Base-by-base conservation (phyloP, 176 grass and related monocot genomes). In the Alopecurus myosuroides region DNA sequence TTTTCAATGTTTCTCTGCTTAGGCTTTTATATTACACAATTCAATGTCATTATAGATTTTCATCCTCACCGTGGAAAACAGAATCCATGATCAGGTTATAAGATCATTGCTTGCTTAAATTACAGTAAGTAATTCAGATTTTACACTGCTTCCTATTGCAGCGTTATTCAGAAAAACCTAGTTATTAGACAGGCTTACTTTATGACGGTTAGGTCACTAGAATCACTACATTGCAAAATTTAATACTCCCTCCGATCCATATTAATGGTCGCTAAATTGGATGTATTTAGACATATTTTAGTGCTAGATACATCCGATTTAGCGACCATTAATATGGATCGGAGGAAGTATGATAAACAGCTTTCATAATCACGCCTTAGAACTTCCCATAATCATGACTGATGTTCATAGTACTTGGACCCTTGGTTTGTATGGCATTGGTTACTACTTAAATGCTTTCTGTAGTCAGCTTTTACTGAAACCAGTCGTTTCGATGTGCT, bases 71-170 rank as follows among this genome's bases (percentile, higher is more conserved):
- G 39, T 67, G 28, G 17, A 39, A 55, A 26, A 55, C 33, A 18
- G 35, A 70, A 40, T 82, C 33, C 53, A 70, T 14, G 23, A 29
- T 42, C n/a, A 11, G 30, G 46, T 81, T 49, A 67, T 49, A 77
- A 77, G 22, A 57, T 80, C 44, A 65, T 74, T 88, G 57, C 61
- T 45, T 79, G 19, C 45, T 46, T 37, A 69, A 72, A 48, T 79
- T 42, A 79, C 22, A 30, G 11, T 73, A 55, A 18, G 26, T 75
- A 42, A 50, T 70, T 62, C 9, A 10, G 41, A 62, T 64, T 51
- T 56, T 82, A 46, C 31, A 83, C 23, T 50, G 37, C 11, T 72
- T 19, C 70, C 8, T 53, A n/a, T 50, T 57, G 34, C 58, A 48
- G 35, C 7, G 1, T 37, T 48, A 28, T 72, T 65, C 53, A 58